These are phyloP conservation scores for Vaccinium darrowii DNA, from an alignment of 148 eudicot genomes.

Conservation along the genomic window DNA sequence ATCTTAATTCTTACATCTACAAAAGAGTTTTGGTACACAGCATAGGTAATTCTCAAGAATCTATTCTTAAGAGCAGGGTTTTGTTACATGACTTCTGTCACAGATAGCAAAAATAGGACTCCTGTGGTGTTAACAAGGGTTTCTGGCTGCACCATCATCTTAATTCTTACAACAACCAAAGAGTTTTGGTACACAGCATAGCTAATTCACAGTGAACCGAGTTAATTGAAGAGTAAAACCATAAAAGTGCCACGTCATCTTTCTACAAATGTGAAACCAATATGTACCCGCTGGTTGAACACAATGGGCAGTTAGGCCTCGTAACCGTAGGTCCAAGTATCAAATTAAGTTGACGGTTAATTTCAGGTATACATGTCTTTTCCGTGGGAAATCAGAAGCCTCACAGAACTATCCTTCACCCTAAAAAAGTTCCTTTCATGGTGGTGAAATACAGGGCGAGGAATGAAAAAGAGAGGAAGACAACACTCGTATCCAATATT, in stretches of 20 bases:
- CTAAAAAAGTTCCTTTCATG: neutral
- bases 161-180: neutral
- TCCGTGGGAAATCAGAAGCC: no score
- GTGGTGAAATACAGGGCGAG: neutral
- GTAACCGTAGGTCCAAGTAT: neutral
- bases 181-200: neutral
- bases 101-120: neutral
- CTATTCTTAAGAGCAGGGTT: neutral
- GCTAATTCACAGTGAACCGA: neutral
- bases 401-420: neutral
- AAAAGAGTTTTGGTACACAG: neutral
- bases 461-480: neutral
- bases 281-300: neutral
- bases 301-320: neutral
- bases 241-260: neutral
- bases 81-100: neutral
- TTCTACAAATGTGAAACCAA: neutral
- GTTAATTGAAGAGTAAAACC: conserved; percentile 12
- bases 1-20: neutral
- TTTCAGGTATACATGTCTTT: no score
- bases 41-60: neutral
- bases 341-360: neutral
- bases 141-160: neutral
- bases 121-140: no score
- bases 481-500: neutral